These are phyloP conservation scores for Penicillium angulare DNA, from an alignment of 495 filamentous ascomycete species.

Conservation along the genomic window DNA sequence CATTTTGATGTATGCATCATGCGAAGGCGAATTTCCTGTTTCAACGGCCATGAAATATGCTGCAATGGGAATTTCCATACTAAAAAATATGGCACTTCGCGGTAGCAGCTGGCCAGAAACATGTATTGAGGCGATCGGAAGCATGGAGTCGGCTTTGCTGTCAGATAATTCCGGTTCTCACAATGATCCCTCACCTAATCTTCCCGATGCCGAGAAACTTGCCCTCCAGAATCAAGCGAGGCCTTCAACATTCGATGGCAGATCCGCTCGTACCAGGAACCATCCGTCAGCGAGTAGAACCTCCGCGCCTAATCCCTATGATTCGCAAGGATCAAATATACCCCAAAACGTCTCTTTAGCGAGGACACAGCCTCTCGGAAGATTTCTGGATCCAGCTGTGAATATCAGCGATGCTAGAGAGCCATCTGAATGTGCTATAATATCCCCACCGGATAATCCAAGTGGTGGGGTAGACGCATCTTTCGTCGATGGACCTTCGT, in stretches of 20 bases:
- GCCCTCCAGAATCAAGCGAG: neutral
- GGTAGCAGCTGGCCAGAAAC: slow-evolving; percentile 42
- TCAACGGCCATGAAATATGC: slow-evolving; percentile 36
- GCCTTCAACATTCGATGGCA: neutral
- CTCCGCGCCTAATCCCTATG: neutral
- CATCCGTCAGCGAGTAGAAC: neutral
- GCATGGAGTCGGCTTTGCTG: slow-evolving; percentile 34
- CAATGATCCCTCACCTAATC: neutral
- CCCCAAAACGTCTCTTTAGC: neutral
- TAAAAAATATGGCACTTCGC: slow-evolving; percentile 35
- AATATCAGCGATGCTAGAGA: neutral
- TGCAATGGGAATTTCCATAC: slow-evolving; percentile 28
- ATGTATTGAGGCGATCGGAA: slow-evolving; percentile 41
- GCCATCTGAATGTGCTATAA: neutral
- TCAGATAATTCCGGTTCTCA: neutral
- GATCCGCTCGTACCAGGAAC: neutral
- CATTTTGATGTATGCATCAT: slow-evolving; percentile 46
- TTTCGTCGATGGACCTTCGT: neutral
- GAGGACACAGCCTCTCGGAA: neutral
- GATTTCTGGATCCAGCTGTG: neutral
- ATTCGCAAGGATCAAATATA: neutral
- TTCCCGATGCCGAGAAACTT: neutral
- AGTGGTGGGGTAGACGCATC: slow-evolving; percentile 1
- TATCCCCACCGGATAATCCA: neutral
- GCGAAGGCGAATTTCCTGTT: slow-evolving; percentile 34